phyloP scores from a whole-genome alignment of 2,329 filamentous ascomycete genomes.

The Colletotrichum coccodes region DNA sequence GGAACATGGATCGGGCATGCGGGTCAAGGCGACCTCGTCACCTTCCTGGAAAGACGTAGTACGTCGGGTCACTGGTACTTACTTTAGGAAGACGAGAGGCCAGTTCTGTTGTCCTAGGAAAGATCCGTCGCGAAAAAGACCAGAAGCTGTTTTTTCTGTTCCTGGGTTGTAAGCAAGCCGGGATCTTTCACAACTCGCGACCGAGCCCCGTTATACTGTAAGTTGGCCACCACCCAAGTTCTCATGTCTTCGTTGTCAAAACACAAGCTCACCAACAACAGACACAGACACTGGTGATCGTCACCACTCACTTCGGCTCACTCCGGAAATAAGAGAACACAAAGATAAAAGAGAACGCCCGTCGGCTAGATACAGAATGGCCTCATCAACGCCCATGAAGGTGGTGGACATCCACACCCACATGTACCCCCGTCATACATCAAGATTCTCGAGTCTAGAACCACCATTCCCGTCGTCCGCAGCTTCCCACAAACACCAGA shows the following conservation, averaged over 20 bases:
- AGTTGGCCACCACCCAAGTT: not conserved
- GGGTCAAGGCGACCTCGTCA: conserved; percentile 30
- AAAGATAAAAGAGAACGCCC: not conserved
- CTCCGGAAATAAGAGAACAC: not conserved
- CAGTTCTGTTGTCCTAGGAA: not conserved
- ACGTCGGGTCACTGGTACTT: conserved; percentile 22
- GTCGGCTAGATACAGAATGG: conserved; percentile 41
- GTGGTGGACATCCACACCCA: conserved; percentile 77
- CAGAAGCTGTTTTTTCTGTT: not conserved
- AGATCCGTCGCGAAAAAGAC: not conserved
- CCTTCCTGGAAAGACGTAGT: conserved; percentile 32
- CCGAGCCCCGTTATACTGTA: conserved; percentile 12
- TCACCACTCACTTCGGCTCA: not conserved
- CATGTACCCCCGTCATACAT: conserved; percentile 76
- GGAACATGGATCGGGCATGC: conserved; percentile 21
- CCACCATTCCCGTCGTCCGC: conserved; percentile 76
- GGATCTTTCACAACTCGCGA: conserved; percentile 5
- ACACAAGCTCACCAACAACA: conserved; percentile 6
- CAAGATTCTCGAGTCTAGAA: conserved; percentile 66
- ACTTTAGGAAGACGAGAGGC: conserved; percentile 1
- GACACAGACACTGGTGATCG: not conserved
- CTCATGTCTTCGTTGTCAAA: not conserved
- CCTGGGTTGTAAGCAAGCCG: not conserved
- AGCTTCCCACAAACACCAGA: conserved; percentile 66
- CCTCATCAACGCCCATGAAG: conserved; percentile 43